Conservation (phyloP, 768 basidiomycete genomes). For the Leccinum disarticulatum region DNA sequence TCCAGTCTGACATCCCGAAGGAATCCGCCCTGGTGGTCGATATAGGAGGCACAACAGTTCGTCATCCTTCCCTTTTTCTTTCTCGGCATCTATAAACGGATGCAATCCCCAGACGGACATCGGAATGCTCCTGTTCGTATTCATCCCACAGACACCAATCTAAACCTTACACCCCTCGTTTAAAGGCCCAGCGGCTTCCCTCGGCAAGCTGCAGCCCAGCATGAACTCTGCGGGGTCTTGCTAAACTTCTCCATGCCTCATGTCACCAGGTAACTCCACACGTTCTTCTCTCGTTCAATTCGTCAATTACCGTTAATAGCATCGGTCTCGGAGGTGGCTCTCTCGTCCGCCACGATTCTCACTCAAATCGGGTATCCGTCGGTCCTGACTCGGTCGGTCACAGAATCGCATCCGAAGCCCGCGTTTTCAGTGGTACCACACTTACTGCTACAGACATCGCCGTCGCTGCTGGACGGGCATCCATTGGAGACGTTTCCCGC, state of each 20-base stretch:
- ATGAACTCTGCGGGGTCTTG: conserved; percentile 59
- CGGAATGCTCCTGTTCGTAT: conserved; percentile 49
- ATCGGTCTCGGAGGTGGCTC: conserved; percentile 69
- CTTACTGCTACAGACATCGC: conserved; percentile 64
- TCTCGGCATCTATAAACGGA: conserved; percentile 14
- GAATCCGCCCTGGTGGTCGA: conserved; percentile 55
- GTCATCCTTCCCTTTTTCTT: conserved; percentile 14
- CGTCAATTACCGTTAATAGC: conserved; percentile 27
- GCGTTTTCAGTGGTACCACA: conserved; percentile 54
- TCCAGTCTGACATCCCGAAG: conserved; percentile 33
- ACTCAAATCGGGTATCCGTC: conserved; percentile 43
- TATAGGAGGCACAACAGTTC: conserved; percentile 59
- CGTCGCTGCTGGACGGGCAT: conserved; percentile 39
- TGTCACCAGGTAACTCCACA: conserved; percentile 36
- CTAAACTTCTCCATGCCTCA: conserved; percentile 64
- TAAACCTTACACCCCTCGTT: conserved; percentile 13
- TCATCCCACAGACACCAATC: not conserved
- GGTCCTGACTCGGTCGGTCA: conserved; percentile 70
- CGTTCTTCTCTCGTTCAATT: conserved; percentile 2
- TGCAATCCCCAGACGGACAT: conserved; percentile 46
- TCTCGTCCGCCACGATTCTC: conserved; percentile 38
- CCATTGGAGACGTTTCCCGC: conserved; percentile 31
- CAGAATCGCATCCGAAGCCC: conserved; percentile 45
- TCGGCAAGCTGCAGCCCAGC: conserved; percentile 60
- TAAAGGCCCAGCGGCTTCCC: conserved; percentile 54